phyloP scores from a whole-genome alignment of 2,329 filamentous ascomycete species.

The Colletotrichum destructivum region DNA sequence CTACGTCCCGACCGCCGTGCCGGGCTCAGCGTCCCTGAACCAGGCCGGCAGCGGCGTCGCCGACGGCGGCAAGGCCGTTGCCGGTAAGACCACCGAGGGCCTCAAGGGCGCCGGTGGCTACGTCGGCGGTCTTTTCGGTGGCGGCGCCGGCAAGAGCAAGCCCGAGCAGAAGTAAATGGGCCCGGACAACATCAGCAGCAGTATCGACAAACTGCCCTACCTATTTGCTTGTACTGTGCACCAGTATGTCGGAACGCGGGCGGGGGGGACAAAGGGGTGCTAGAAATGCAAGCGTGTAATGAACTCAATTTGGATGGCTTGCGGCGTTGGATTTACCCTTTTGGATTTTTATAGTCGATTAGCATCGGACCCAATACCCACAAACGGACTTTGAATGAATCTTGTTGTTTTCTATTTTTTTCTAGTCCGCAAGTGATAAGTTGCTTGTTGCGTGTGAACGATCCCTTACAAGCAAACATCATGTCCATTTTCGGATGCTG shows the following conservation, averaged over 20 bases:
- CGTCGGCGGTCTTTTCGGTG: slow-evolving; percentile 54
- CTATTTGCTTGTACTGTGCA: not conserved
- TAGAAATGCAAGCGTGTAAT: not conserved
- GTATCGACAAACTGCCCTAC: not conserved
- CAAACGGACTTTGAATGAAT: not conserved
- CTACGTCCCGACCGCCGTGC: slow-evolving; percentile 56
- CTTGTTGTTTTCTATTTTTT: not conserved
- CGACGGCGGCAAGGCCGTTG: slow-evolving; percentile 52
- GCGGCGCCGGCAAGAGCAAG: slow-evolving; percentile 47
- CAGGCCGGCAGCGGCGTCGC: slow-evolving; percentile 47
- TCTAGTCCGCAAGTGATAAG: not conserved
- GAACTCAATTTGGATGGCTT: not conserved
- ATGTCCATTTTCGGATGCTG: not conserved
- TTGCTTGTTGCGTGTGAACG: not conserved
- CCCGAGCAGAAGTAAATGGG: slow-evolving; percentile 37
- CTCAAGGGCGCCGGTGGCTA: slow-evolving; percentile 50
- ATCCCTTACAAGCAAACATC: slow-evolving; percentile 14
- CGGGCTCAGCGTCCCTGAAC: slow-evolving; percentile 49
- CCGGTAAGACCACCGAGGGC: slow-evolving; percentile 46
- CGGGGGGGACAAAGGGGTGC: no score
- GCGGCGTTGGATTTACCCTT: slow-evolving; percentile 21
- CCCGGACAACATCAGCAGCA: not conserved
- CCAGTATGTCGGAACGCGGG: not conserved
- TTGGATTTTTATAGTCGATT: slow-evolving; percentile 2
- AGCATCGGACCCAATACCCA: slow-evolving; percentile 34